Evolutionary conservation across 768 basidiomycete species (phyloP).

Genomic region (Boletus tylopilopsis): DNA sequence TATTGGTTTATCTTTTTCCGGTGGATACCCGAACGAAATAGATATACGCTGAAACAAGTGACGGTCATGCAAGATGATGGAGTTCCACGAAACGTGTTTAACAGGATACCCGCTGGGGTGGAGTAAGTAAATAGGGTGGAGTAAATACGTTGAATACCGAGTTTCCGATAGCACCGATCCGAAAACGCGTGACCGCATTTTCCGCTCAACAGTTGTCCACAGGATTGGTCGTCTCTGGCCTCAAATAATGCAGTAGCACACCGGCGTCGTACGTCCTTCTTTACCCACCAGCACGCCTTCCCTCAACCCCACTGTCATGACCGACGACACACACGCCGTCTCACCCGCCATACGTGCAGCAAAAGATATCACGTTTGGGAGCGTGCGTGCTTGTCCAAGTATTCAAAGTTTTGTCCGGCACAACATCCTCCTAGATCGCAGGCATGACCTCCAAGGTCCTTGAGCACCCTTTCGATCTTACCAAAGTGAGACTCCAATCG

Average conservation of each 20-base stretch:
- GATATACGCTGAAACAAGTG: constrained; percentile 48
- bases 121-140: too few relatives aligned
- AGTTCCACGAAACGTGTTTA: constrained; percentile 50
- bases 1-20: constrained; percentile 57
- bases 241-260: constrained; percentile 26
- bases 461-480: constrained; percentile 94
- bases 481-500: constrained; percentile 90
- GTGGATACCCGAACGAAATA: constrained; percentile 45
- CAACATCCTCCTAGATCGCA: constrained; percentile 51
- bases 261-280: neutral
- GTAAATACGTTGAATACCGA: too few relatives aligned
- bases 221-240: constrained; percentile 20
- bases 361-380: constrained; percentile 56
- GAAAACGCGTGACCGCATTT: constrained; percentile 10
- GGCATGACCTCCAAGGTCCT: constrained; percentile 85
- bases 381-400: constrained; percentile 41
- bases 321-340: constrained; percentile 14
- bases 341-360: constrained; percentile 22
- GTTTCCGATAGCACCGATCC: constrained; percentile 9
- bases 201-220: constrained; percentile 19
- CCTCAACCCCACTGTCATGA: constrained; percentile 11
- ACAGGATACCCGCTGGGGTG: constrained; percentile 24
- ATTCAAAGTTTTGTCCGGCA: neutral
- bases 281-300: neutral
- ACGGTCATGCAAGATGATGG: constrained; percentile 55